Evolutionary conservation across 1,284 basidiomycete species (phyloP), one percentile per base, ranked within the genome.

Genomic region (Ustilago shanxiensis): DNA sequence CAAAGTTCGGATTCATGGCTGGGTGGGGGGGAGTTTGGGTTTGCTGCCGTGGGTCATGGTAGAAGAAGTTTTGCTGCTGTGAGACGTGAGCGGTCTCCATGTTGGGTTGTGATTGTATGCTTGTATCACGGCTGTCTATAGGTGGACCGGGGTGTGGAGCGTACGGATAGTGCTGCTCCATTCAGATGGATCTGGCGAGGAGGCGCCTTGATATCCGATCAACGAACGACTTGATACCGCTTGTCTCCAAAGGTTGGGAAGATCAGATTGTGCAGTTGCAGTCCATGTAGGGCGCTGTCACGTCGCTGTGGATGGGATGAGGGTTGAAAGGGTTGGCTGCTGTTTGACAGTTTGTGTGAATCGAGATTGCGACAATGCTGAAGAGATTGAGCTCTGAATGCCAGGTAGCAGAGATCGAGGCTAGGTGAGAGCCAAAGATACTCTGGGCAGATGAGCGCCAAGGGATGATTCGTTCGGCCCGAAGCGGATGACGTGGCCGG

Each of bases 11-110:
- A 16, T 54, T 67, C 60, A 67, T 64, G 33, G 26, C 64, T 24
- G 59, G 56, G 18, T 41, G 50, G 1, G 64, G 16, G 9, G 60
- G 52, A 13, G 55, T 18, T 47, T 72, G 69, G n/a, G 45, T 8
- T 44, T 67, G 70, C 13, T 72, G 70, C 9, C 70, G 70, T 33
- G 64, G 70, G 26, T 72, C 64, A 57, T 72, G 64, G 39, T 72
- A 72, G 49, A 72, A 67, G 56, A 72, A 57, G 33, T 53, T 54
- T n/a, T 63, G 60, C 33, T 66, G 64, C 41, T 63, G 60, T 10
- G 70, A 53, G 29, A 60, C 52, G 22, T 65, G 33, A 31, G 70
- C 64, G 45, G 70, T 66, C 49, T 72, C 64, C 70, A 72, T 72
- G 29, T 35, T 67, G 56, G 29, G 47, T 24, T 26, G 47, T 47